Evolutionary conservation across 495 filamentous ascomycete species (phyloP).

Genomic region (Tuber borchii): DNA sequence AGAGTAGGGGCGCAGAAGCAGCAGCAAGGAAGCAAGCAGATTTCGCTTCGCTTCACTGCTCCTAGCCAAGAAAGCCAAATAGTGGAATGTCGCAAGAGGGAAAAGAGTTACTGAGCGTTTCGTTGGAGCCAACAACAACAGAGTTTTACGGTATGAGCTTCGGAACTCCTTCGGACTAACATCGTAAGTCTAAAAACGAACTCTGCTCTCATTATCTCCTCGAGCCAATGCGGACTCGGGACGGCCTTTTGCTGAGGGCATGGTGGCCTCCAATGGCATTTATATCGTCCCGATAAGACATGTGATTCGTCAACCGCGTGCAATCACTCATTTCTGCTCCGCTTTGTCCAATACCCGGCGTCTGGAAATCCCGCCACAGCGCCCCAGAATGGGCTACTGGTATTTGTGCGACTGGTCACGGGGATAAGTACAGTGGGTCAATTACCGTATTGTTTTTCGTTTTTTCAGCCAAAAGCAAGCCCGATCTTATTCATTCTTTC

Average conservation of each 20-base stretch:
- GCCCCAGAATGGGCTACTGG: background rate
- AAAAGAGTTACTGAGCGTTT: background rate
- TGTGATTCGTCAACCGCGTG: background rate
- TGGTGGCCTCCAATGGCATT: conserved; percentile 1
- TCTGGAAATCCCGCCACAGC: conserved; percentile 1
- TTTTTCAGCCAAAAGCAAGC: background rate
- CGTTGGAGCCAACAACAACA: background rate
- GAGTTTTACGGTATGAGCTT: background rate
- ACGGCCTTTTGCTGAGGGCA: background rate
- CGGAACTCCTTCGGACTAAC: background rate
- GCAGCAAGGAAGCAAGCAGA: background rate
- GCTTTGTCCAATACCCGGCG: background rate
- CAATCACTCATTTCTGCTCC: background rate
- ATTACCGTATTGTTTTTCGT: background rate
- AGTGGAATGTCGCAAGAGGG: background rate
- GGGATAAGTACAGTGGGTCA: background rate
- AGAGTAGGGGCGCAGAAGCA: background rate
- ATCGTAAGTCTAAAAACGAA: background rate
- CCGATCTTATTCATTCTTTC: background rate
- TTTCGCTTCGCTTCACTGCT: background rate
- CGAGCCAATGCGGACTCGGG: background rate
- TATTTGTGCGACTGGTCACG: background rate
- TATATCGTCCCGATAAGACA: background rate
- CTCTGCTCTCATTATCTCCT: background rate
- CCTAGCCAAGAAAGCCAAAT: background rate